Conservation (phyloP, 441 rosid species). For the Populus hybrid region DNA sequence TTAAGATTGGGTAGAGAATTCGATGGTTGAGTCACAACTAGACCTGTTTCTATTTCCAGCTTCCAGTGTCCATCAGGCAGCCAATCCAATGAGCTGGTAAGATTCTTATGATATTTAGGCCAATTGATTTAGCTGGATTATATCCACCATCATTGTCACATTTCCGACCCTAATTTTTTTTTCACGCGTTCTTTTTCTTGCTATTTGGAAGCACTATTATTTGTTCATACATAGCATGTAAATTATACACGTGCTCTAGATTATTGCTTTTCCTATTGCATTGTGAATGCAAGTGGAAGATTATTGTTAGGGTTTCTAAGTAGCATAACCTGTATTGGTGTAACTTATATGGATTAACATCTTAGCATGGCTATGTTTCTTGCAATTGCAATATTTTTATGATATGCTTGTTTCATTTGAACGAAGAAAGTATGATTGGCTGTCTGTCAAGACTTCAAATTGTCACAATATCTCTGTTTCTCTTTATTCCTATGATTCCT, state of each 20-base stretch:
- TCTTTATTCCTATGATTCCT: neutral
- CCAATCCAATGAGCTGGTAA: conserved; percentile 34
- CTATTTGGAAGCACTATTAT: neutral
- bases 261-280: neutral
- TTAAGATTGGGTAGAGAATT: conserved; percentile 11
- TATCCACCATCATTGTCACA: neutral
- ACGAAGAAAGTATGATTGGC: neutral
- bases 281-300: neutral
- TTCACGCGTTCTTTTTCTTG: neutral
- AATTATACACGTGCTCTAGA: neutral
- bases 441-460: neutral
- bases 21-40: conserved; percentile 15
- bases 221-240: neutral
- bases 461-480: neutral
- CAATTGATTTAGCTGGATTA: neutral
- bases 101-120: neutral
- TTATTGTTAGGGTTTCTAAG: no score
- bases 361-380: neutral
- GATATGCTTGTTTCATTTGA: neutral
- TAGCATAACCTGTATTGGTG: neutral
- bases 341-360: neutral
- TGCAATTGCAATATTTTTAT: neutral
- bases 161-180: neutral
- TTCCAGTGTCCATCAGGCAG: conserved; percentile 24
- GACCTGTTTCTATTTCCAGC: conserved; percentile 22